Percentiles rank a stretch among this genome's conserved stretches.
Evolutionary conservation across 2,329 filamentous ascomycete species (phyloP).

Genomic region (Cylindrodendrum hubeiense): DNA sequence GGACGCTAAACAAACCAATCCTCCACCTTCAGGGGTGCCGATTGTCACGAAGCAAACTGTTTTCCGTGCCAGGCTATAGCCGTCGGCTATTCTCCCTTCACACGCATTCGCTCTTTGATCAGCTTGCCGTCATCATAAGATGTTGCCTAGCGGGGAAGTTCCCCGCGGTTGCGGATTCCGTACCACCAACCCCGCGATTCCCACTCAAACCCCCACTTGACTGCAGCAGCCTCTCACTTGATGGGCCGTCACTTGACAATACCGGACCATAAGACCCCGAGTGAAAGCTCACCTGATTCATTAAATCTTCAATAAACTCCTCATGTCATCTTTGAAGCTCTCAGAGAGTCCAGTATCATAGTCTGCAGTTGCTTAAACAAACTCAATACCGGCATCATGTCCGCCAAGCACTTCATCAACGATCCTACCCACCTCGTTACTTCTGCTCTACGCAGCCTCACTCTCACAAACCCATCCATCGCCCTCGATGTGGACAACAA

Average conservation of each 20-base stretch:
- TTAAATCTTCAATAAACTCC: background rate
- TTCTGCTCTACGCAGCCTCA: slow-evolving; percentile 80
- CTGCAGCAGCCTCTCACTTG: background rate
- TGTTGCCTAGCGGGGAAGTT: slow-evolving; percentile 7
- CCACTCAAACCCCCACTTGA: slow-evolving; percentile 11
- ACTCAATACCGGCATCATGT: slow-evolving; percentile 51
- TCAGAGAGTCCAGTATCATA: slow-evolving; percentile 1
- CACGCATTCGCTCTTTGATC: background rate
- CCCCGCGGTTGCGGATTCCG: slow-evolving; percentile 9
- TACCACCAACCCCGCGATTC: slow-evolving; percentile 24
- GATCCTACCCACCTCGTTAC: slow-evolving; percentile 84
- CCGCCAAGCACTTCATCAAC: slow-evolving; percentile 88
- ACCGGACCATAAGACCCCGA: background rate
- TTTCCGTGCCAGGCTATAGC: background rate
- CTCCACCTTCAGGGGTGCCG: background rate
- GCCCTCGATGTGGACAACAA: slow-evolving; percentile 85
- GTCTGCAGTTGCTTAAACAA: slow-evolving; percentile 6
- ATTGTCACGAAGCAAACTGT: background rate
- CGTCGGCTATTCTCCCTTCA: slow-evolving; percentile 2
- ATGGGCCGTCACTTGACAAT: slow-evolving; percentile 4
- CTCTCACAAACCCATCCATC: slow-evolving; percentile 85
- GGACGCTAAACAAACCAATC: background rate
- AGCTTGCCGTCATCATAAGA: slow-evolving; percentile 6
- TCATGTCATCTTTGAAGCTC: background rate
- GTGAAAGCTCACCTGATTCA: slow-evolving; percentile 19